Conservation (phyloP, 176 grass and related monocot species). For the Typha latifolia region DNA sequence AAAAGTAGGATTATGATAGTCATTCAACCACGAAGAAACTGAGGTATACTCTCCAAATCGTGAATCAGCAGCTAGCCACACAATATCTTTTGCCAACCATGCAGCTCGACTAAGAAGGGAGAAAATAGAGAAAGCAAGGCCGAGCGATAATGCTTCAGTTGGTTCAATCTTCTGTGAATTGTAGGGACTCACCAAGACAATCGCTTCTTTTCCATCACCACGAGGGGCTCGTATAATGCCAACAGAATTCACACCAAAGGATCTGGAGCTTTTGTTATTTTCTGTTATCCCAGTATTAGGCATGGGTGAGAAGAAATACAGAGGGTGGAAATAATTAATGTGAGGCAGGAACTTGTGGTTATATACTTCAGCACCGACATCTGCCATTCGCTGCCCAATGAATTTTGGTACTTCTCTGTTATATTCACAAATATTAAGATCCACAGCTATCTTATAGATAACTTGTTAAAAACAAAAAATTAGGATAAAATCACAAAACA, state of each 20-base stretch:
- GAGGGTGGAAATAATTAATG: conserved; percentile 43
- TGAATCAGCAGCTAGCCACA: conserved; percentile 83
- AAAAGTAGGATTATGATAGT: conserved; percentile 80
- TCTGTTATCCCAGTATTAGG: conserved; percentile 23
- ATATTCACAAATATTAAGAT: conserved; percentile 11
- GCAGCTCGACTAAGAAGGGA: conserved; percentile 61
- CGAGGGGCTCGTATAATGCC: conserved; percentile 82
- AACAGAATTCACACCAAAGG: conserved; percentile 51
- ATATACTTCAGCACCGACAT: conserved; percentile 71
- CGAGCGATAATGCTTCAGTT: conserved; percentile 65
- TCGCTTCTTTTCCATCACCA: conserved; percentile 95
- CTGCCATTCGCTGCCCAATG: conserved; percentile 46
- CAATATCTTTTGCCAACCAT: conserved; percentile 86
- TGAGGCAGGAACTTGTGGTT: conserved; percentile 59
- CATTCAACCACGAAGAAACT: conserved; percentile 80
- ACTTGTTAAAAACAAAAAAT: not conserved
- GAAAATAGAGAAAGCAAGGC: conserved; percentile 84
- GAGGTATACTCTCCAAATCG: conserved; percentile 73
- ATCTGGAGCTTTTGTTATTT: conserved; percentile 28
- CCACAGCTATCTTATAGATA: not conserved
- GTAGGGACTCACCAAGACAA: conserved; percentile 87
- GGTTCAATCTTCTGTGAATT: conserved; percentile 44
- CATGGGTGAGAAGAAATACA: conserved; percentile 74
- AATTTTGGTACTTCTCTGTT: conserved; percentile 57
- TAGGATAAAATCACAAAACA: not conserved